A percentile compares a stretch with the other conserved stretches of the same genome.
Evolutionary conservation across 2,329 filamentous ascomycete species (phyloP).

Genomic region (Colletotrichum sansevieriae): DNA sequence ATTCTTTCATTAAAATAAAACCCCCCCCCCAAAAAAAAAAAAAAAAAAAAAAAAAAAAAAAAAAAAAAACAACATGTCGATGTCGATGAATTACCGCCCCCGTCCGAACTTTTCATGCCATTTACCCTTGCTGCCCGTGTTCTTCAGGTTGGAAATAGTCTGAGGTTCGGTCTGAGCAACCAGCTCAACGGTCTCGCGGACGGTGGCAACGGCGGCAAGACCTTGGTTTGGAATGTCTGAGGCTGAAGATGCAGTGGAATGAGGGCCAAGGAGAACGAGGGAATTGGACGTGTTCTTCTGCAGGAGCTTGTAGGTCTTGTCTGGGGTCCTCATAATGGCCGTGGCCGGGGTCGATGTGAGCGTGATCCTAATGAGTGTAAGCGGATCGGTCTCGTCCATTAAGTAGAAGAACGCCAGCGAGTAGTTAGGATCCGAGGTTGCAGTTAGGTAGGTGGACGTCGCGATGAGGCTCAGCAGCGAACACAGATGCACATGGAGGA

Average conservation of each 20-base stretch:
- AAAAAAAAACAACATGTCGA: background rate
- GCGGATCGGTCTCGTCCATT: background rate
- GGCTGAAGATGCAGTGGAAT: slow-evolving; percentile 38
- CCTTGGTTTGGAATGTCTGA: slow-evolving; percentile 46
- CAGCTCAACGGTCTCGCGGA: slow-evolving; percentile 74
- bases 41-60: too few species aligned
- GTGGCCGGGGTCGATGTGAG: slow-evolving; percentile 62
- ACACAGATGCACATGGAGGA: background rate
- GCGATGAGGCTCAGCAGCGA: slow-evolving; percentile 1
- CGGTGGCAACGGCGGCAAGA: slow-evolving; percentile 65
- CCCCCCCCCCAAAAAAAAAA: too few species aligned
- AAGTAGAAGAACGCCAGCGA: too few species aligned
- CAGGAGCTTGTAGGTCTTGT: slow-evolving; percentile 69
- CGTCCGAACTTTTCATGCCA: slow-evolving; percentile 72
- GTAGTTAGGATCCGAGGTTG: too few species aligned
- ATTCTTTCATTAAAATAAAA: too few species aligned
- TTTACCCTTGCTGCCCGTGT: slow-evolving; percentile 59
- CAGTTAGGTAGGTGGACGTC: background rate
- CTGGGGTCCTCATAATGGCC: slow-evolving; percentile 65
- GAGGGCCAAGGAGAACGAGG: slow-evolving; percentile 66
- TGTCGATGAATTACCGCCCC: slow-evolving; percentile 51
- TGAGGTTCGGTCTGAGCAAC: slow-evolving; percentile 54
- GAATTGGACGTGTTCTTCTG: slow-evolving; percentile 78
- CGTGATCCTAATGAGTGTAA: slow-evolving; percentile 54
- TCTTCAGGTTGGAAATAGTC: slow-evolving; percentile 46